Evolutionary conservation across 1,139 yeast genomes (phyloP), one percentile per base, ranked within the genome.

Genomic region (Yamadazyma siamensis): DNA sequence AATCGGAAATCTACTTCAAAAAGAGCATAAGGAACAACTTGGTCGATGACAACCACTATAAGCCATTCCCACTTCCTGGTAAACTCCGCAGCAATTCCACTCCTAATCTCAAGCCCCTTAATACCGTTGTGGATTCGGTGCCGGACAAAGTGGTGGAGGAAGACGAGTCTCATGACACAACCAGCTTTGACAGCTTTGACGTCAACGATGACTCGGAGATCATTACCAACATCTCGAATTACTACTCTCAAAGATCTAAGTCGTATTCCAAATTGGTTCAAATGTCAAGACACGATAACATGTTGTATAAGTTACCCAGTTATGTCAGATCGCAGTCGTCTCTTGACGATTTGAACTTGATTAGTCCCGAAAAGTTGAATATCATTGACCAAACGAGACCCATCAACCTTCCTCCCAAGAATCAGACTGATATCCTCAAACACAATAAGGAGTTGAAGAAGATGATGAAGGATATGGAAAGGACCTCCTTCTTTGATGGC

Each of bases 361-460:
- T 67, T 5, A 65, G 71, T n/a, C 61, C 59, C 1, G 74, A 67
- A 39, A 67, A 67, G 32, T 50, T 67, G 29, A 56, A 49, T 27
- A 46, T 49, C 10, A 43, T 67, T 14, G 73, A 68, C 43, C 73
- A 65, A 43, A 56, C 71, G 4, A 54, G 75, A 33, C 75, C 75
- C 13, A 66, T 66, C 22, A 61, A 68, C 39, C 49, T 68, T 23
- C 75, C 75, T 13, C 75, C 75, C 0, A 68, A 68, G 38, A 44
- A 53, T 11, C 38, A 40, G 3, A 36, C 37, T 17, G 75, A 68
- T 39, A 63, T 56, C 27, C 41, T 54, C 10, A 65, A 59, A 39
- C 75, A 68, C 39, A 59, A 60, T 36, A 56, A 52, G 28, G 71
- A 68, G 44, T 52, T 67, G 34, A 54, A 62, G 29, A 56, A 50